Percentiles rank a stretch among this genome's conserved stretches.
Conservation (phyloP, 805 yeast genomes). For the Candida boidinii region DNA sequence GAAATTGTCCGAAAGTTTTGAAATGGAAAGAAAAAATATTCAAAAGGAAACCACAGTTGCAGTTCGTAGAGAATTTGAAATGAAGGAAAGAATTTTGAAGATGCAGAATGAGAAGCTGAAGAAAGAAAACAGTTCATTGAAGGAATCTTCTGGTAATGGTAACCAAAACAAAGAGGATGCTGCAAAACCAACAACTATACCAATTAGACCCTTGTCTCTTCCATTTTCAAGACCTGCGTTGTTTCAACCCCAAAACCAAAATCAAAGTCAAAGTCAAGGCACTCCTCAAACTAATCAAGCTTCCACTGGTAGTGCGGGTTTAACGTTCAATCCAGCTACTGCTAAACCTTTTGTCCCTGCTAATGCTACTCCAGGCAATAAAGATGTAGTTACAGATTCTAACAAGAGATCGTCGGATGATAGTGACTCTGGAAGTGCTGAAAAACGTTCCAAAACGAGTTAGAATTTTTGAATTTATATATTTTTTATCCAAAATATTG, state of each 20-base stretch:
- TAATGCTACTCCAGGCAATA: conserved; percentile 15
- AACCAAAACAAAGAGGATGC: background rate
- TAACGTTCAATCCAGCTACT: background rate
- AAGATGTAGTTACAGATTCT: conserved; percentile 3
- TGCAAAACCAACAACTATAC: background rate
- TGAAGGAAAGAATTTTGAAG: conserved; percentile 47
- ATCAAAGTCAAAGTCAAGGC: too few species aligned
- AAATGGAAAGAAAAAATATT: conserved; percentile 25
- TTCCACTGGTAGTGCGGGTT: too few species aligned
- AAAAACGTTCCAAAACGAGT: conserved; percentile 13
- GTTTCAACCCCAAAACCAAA: background rate
- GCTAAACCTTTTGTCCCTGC: conserved; percentile 1
- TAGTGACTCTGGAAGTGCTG: too few species aligned
- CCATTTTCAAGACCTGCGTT: too few species aligned
- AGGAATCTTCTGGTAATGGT: conserved; percentile 4
- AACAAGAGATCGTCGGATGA: too few species aligned
- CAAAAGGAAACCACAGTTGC: conserved; percentile 38
- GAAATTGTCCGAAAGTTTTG: conserved; percentile 12
- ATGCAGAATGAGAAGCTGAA: conserved; percentile 43
- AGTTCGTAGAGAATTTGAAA: conserved; percentile 48
- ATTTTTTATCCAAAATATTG: background rate
- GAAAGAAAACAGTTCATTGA: conserved; percentile 22
- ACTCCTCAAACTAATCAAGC: too few species aligned
- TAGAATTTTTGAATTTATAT: conserved; percentile 1
- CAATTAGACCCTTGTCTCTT: background rate